phyloP scores from a whole-genome alignment of 2,329 filamentous ascomycete genomes.

The Tolypocladium pustulatum region DNA sequence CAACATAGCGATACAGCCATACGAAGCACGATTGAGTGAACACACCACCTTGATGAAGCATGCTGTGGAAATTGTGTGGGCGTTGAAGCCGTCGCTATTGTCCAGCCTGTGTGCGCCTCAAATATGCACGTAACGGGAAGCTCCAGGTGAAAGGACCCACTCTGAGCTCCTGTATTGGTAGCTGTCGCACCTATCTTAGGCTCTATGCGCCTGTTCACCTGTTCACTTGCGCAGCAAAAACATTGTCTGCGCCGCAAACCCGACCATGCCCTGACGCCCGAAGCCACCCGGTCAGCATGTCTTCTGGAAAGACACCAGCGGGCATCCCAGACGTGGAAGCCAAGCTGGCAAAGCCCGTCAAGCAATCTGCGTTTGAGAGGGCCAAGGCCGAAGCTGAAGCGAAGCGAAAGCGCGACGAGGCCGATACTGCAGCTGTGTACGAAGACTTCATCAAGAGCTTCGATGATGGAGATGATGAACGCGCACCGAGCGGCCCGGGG shows the following conservation, averaged over 20 bases:
- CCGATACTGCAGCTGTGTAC: slow-evolving; percentile 78
- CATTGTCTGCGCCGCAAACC: not conserved
- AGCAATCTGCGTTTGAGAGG: slow-evolving; percentile 80
- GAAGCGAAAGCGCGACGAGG: slow-evolving; percentile 73
- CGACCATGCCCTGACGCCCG: slow-evolving; percentile 4
- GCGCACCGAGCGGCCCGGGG: slow-evolving; percentile 9
- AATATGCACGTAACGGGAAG: not conserved
- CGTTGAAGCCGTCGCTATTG: not conserved
- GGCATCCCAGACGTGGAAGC: slow-evolving; percentile 63
- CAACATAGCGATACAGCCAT: not conserved
- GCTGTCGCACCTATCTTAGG: not conserved
- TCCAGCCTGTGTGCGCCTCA: not conserved
- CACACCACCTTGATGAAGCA: not conserved
- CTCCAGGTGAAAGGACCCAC: not conserved
- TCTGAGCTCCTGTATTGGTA: not conserved
- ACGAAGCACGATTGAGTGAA: not conserved
- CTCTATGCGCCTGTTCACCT: not conserved
- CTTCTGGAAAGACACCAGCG: slow-evolving; percentile 34
- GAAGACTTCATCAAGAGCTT: slow-evolving; percentile 81
- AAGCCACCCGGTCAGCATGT: slow-evolving; percentile 23
- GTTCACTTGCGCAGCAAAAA: not conserved
- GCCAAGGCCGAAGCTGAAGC: slow-evolving; percentile 84
- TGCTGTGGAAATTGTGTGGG: not conserved
- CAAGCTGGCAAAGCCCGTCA: slow-evolving; percentile 70
- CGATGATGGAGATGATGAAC: slow-evolving; percentile 47